Conservation (phyloP, 2,329 filamentous ascomycete genomes). For the Diplodia intermedia region DNA sequence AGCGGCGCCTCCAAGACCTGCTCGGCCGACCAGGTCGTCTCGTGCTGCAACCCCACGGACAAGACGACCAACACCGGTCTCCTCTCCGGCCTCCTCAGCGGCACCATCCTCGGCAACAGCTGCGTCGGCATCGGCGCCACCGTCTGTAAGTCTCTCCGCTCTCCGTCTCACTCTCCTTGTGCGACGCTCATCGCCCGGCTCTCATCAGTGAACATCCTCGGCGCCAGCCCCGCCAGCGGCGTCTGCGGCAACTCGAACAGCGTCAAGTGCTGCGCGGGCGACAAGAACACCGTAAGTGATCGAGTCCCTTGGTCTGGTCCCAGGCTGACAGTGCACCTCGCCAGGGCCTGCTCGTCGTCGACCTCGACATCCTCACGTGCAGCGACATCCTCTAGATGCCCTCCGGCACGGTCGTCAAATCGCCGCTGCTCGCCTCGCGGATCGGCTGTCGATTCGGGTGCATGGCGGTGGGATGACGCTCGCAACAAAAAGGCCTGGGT, state of each 20-base stretch:
- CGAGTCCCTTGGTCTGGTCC: neutral
- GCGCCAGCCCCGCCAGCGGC: neutral
- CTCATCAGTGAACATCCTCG: constrained; percentile 4
- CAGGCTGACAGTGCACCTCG: neutral
- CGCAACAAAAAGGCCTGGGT: neutral
- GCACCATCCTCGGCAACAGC: constrained; percentile 30
- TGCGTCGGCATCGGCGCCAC: constrained; percentile 17
- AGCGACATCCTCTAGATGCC: neutral
- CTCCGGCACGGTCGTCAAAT: neutral
- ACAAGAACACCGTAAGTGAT: constrained; percentile 34
- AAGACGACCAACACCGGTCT: constrained; percentile 33
- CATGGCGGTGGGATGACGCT: neutral
- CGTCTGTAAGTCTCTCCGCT: neutral
- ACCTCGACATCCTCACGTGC: neutral
- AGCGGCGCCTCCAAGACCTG: constrained; percentile 29
- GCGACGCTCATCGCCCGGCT: neutral
- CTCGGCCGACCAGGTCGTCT: constrained; percentile 34
- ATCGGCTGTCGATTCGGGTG: neutral
- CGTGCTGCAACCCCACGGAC: constrained; percentile 35
- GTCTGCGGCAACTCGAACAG: constrained; percentile 26
- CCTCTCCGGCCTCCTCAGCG: constrained; percentile 28
- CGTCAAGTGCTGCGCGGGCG: constrained; percentile 35
- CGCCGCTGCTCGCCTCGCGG: neutral
- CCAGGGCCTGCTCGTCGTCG: neutral
- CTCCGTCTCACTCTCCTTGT: neutral